phyloP scores from a whole-genome alignment of 2,329 filamentous ascomycete genomes.

The Ophiocordyceps camponoti-leonardi region DNA sequence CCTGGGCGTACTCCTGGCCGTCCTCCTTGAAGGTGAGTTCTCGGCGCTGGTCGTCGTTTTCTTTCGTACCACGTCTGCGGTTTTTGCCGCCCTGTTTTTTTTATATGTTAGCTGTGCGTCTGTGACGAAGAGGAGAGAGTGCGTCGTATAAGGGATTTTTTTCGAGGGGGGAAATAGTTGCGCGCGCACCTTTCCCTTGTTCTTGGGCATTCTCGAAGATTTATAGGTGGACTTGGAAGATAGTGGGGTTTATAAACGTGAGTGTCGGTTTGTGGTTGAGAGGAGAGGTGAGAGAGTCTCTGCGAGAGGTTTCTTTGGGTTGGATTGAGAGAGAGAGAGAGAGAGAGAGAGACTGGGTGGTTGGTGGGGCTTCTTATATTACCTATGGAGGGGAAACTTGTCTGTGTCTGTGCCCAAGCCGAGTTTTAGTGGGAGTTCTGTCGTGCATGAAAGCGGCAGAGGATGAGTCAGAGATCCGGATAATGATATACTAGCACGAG shows the following conservation, averaged over 20 bases:
- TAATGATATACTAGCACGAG: not conserved
- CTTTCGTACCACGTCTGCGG: constrained; percentile 94
- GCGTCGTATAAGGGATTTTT: not conserved
- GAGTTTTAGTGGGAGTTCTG: not conserved
- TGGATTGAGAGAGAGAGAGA: no score
- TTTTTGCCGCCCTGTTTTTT: constrained; percentile 84
- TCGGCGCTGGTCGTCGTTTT: constrained; percentile 98
- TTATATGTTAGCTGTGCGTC: not conserved
- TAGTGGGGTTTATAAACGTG: no score
- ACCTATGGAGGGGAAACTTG: not conserved
- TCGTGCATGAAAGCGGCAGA: not conserved
- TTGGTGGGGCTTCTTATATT: not conserved
- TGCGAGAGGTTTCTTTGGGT: no score
- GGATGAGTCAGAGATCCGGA: not conserved
- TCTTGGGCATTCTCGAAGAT: constrained; percentile 70
- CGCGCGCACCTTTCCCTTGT: constrained; percentile 83
- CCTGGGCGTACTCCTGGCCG: constrained; percentile 50
- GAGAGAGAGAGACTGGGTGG: no score
- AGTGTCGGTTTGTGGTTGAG: no score
- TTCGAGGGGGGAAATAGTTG: not conserved
- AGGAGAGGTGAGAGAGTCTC: no score
- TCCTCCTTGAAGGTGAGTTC: constrained; percentile 98
- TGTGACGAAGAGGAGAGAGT: not conserved
- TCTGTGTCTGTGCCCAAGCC: not conserved
- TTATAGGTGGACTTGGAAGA: no score